These are phyloP conservation scores for Rosa rugosa DNA, from an alignment of 306 rosid species.

Conservation along the genomic window DNA sequence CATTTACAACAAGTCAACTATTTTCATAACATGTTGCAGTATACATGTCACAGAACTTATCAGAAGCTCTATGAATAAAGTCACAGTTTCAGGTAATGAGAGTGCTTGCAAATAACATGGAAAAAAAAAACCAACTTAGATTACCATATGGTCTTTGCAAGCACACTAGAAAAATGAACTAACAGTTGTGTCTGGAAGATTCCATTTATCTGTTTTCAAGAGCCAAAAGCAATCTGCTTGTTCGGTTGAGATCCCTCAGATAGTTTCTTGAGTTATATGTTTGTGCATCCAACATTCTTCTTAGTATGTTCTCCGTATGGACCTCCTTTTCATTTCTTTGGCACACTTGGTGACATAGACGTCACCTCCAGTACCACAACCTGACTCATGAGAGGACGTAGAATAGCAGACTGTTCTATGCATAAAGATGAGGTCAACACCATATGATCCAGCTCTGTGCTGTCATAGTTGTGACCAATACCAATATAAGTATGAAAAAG, in stretches of 20 bases:
- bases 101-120: too few relatives aligned
- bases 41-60: too few relatives aligned
- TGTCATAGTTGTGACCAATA: slow-evolving; percentile 50
- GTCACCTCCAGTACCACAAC: slow-evolving; percentile 56
- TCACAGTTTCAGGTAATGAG: too few relatives aligned
- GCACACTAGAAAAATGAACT: too few relatives aligned
- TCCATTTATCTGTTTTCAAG: too few relatives aligned
- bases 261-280: slow-evolving; percentile 81
- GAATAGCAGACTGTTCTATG: slow-evolving; percentile 61
- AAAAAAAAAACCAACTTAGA: too few relatives aligned
- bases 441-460: slow-evolving; percentile 48
- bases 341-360: slow-evolving; percentile 24
- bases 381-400: slow-evolving; percentile 84
- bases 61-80: too few relatives aligned
- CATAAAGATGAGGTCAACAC: slow-evolving; percentile 79
- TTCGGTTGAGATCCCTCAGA: slow-evolving; percentile 52
- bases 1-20: too few relatives aligned
- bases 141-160: too few relatives aligned
- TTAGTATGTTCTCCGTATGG: slow-evolving; percentile 63
- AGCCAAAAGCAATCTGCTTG: too few relatives aligned
- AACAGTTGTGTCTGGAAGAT: too few relatives aligned
- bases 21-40: too few relatives aligned
- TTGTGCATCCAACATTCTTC: slow-evolving; percentile 77
- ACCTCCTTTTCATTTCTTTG: slow-evolving; percentile 22
- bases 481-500: slow-evolving; percentile 58